Evolutionary conservation across 176 grass and related monocot genomes (phyloP).

Genomic region (Aegilops tauschii): DNA sequence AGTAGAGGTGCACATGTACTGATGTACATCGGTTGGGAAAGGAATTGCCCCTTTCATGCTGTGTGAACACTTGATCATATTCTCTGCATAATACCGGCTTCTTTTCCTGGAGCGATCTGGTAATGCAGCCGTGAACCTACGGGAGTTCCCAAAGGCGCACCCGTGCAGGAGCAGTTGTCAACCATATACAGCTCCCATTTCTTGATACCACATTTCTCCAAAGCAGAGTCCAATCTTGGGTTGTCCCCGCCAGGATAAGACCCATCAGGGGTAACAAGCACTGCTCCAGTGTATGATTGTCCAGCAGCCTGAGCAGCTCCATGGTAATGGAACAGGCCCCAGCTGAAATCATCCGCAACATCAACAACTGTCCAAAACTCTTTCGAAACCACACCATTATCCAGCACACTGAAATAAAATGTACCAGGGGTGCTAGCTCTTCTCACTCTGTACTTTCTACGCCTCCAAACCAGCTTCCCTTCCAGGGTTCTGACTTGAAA

Average conservation of each 20-base stretch:
- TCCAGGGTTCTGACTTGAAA: slow-evolving; percentile 91
- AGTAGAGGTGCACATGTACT: neutral
- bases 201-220: slow-evolving; percentile 79
- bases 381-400: slow-evolving; percentile 91
- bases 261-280: slow-evolving; percentile 85
- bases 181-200: slow-evolving; percentile 88
- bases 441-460: slow-evolving; percentile 70
- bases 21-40: neutral
- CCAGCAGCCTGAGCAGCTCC: slow-evolving; percentile 79
- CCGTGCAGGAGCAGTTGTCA: slow-evolving; percentile 71
- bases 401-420: slow-evolving; percentile 94
- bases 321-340: slow-evolving; percentile 92
- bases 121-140: slow-evolving; percentile 69
- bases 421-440: slow-evolving; percentile 72
- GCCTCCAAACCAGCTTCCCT: slow-evolving; percentile 74
- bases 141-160: slow-evolving; percentile 67
- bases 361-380: slow-evolving; percentile 94
- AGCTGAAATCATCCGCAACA: slow-evolving; percentile 77
- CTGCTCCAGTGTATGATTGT: slow-evolving; percentile 79
- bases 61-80: slow-evolving; percentile 35
- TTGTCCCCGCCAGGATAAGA: slow-evolving; percentile 49
- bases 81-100: slow-evolving; percentile 29
- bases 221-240: slow-evolving; percentile 49
- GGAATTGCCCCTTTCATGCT: slow-evolving; percentile 3
- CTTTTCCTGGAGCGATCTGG: slow-evolving; percentile 45